Evolutionary conservation across 1,284 basidiomycete species (phyloP).

Genomic region (Puccinia polysora): DNA sequence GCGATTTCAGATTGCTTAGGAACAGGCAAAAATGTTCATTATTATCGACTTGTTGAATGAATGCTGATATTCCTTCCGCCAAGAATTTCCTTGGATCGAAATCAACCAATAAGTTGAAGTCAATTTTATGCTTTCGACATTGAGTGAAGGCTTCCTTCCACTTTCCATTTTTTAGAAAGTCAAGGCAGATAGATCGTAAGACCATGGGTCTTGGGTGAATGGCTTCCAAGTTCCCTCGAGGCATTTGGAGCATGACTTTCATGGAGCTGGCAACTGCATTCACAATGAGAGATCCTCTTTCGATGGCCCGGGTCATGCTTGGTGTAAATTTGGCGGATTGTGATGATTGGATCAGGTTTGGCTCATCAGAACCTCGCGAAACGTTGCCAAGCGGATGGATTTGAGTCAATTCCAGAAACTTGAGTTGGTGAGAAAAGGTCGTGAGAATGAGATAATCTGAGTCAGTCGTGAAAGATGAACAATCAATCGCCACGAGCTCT

Average conservation of each 20-base stretch:
- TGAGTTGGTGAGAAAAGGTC: constrained; percentile 73
- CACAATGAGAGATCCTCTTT: constrained; percentile 80
- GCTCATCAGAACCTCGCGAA: neutral
- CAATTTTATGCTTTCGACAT: constrained; percentile 88
- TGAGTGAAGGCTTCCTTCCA: constrained; percentile 83
- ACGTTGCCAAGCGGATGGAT: constrained; percentile 44
- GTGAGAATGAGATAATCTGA: constrained; percentile 81
- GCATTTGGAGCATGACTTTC: constrained; percentile 93
- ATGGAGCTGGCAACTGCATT: constrained; percentile 77
- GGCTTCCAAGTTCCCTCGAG: constrained; percentile 91
- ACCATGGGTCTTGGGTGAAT: constrained; percentile 89
- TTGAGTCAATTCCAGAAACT: constrained; percentile 64
- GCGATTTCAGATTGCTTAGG: constrained; percentile 72
- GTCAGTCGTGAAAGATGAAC: constrained; percentile 75
- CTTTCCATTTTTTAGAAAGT: constrained; percentile 4
- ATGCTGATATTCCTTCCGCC: constrained; percentile 59
- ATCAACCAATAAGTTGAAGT: constrained; percentile 80
- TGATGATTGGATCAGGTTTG: neutral
- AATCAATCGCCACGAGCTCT: constrained; percentile 58
- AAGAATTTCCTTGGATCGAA: constrained; percentile 70
- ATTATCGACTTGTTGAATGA: constrained; percentile 79
- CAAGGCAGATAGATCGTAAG: constrained; percentile 65
- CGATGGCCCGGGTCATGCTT: constrained; percentile 62
- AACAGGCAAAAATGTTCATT: constrained; percentile 92
- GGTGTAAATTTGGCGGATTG: constrained; percentile 6